A percentile compares a stretch with the other conserved stretches of the same genome.
These are phyloP conservation scores for Conringia planisiliqua DNA, from an alignment of 345 rosid genomes.

Conservation along the genomic window DNA sequence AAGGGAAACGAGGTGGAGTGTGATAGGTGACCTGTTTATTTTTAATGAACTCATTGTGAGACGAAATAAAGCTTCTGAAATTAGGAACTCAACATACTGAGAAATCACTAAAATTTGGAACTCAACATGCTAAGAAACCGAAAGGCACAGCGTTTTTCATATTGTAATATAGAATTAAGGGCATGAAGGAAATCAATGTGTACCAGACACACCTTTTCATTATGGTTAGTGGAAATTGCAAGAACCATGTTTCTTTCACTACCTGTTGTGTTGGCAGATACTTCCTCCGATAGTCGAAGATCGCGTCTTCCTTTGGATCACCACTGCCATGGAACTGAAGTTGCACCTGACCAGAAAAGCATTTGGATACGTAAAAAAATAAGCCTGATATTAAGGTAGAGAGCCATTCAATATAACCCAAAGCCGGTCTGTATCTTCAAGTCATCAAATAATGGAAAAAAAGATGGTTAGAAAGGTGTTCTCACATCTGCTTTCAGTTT, in stretches of 20 bases:
- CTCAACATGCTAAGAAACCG: neutral
- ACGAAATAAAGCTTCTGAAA: neutral
- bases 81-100: slow-evolving; percentile 9
- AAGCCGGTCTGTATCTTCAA: neutral
- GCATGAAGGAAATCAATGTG: slow-evolving; percentile 1
- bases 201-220: neutral
- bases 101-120: neutral
- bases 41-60: slow-evolving; percentile 1
- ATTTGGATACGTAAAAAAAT: slow-evolving; percentile 14
- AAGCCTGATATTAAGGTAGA: neutral
- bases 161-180: slow-evolving; percentile 1
- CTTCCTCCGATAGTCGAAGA: slow-evolving; percentile 88
- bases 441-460: neutral
- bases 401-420: neutral
- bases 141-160: neutral
- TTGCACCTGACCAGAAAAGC: slow-evolving; percentile 62
- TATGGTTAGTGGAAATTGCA: slow-evolving; percentile 7
- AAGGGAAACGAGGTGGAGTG: slow-evolving; percentile 93
- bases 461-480: neutral
- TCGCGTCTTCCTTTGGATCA: slow-evolving; percentile 66
- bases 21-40: slow-evolving; percentile 81
- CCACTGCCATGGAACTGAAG: slow-evolving; percentile 66
- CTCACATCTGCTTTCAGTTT: neutral
- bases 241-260: slow-evolving; percentile 9
- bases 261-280: slow-evolving; percentile 98